Evolutionary conservation across 2,329 filamentous ascomycete species (phyloP), one percentile per base, ranked within the genome.

Genomic region (Macrophomina pseudophaseolina): DNA sequence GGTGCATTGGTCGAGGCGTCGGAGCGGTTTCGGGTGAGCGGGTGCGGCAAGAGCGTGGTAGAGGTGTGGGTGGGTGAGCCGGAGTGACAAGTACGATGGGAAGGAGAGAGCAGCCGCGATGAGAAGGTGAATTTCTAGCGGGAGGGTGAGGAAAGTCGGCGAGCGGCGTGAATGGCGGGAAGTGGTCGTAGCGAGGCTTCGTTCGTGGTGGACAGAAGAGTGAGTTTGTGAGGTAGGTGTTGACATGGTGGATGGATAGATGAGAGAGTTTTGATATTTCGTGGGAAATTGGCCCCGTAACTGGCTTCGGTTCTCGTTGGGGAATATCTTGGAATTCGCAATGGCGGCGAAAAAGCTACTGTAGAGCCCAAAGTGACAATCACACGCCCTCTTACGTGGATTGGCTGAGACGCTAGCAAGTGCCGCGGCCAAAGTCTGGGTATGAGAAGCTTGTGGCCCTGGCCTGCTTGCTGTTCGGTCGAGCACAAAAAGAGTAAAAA

Each of bases 161-260:
- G 44, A 35, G 48, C 32, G 42, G 95, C 18, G 56, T 95, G 94
- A 1, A 97, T 97, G 76, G 94, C 42, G 59, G 12, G 6, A 23
- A n/a, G 28, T 38, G 51, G 52, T 35, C 9, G 5, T 44, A 7
- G 33, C 12, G 35, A 6, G 46, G 46, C 28, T 23, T 28, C 8
- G n/a, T 49, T 38, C 35, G 42, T 28, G 18, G 2, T 49, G n/a
- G 28, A 49, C n/a, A 12, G 42, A n/a, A 44, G 42, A 16, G 7
- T 49, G 18, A 16, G 8, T 33, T 8, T 6, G 9, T n/a, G 51
- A 33, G 28, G 28, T 54, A 6, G 46, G 46, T 23, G 23, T 5
- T 23, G 46, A 7, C 18, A 30, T 49, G 18, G 18, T 11, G 9
- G 18, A 16, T 2, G 18, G 42, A 4, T 5, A 44, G 42, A 14